A percentile compares a stretch with the other conserved stretches of the same genome.
Conservation (phyloP, 805 yeast genomes). For the Lachancea kluyveri region DNA sequence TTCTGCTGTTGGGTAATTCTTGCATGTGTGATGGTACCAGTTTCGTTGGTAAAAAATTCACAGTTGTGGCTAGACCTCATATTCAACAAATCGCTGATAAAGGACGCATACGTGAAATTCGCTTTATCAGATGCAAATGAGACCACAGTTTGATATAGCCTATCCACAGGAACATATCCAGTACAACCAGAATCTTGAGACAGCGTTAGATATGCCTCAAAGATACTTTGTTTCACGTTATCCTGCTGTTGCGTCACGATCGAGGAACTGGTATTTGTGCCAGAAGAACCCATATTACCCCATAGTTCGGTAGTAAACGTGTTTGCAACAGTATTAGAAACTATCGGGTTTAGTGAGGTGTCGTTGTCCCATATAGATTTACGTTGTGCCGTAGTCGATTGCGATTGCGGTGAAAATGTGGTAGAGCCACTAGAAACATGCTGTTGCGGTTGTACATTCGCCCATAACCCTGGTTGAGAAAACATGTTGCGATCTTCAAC, state of each 20-base stretch:
- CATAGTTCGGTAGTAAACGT: constrained; percentile 5
- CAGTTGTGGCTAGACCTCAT: constrained; percentile 19
- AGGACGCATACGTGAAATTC: constrained; percentile 12
- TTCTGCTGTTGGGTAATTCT: no score
- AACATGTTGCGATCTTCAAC: no score
- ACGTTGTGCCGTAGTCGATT: constrained; percentile 3
- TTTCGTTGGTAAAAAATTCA: constrained; percentile 16
- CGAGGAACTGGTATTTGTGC: neutral
- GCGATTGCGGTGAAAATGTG: constrained; percentile 3
- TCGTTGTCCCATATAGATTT: constrained; percentile 26
- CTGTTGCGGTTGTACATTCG: constrained; percentile 3
- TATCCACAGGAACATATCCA: constrained; percentile 19
- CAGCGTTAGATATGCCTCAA: no score
- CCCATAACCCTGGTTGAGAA: constrained; percentile 1
- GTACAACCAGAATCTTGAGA: neutral
- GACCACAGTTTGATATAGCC: constrained; percentile 18
- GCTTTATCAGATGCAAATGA: constrained; percentile 11
- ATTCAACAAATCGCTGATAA: constrained; percentile 15
- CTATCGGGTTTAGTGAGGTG: constrained; percentile 2
- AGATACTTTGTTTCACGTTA: no score
- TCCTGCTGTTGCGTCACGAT: no score
- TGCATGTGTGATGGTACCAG: constrained; percentile 22
- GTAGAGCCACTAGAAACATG: no score
- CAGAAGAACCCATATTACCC: constrained; percentile 1
- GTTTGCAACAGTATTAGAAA: constrained; percentile 1